Base-by-base conservation (phyloP, 345 rosid species). In the Rhodamnia rubescens region DNA sequence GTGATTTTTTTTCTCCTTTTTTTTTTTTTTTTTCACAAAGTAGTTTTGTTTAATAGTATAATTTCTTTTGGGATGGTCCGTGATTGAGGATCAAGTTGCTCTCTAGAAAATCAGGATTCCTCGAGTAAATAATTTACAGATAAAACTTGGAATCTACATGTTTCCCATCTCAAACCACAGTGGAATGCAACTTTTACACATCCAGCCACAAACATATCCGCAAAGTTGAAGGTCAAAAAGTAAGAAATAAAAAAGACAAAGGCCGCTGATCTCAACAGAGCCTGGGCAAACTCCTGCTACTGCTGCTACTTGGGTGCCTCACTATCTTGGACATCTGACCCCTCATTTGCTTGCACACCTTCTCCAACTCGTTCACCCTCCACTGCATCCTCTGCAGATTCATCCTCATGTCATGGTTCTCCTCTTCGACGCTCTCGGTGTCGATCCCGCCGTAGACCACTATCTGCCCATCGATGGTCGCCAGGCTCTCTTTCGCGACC, bases 331-430 rank as follows among this genome's bases (percentile, higher is more conserved):
- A 88, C 89, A 93, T 87, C 83, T 91, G 93, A 80, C 92, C 92
- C 90, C 91, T 92, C 92, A 91, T 94, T 47, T 90, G 92, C 87
- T 84, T 89, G n/a, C 93, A 92, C 27, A 86, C 90, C 53, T 90
- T 90, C 91, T 94, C 95, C 91, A 94, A 89, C 86, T 92, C 91
- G 44, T 85, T 83, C 69, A 90, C 93, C 81, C 91, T 92, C 91
- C 89, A 88, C 53, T 89, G 89, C 94, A 94, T 89, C 86, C 61
- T 92, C 82, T 88, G 86, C 50, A 92, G 54, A 85, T 89, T 91
- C 14, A 86, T 50, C 75, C 85, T 89, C 89, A 88, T 78, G 21
- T 85, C 89, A 57, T 88, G 89, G 53, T 85, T 88, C 84, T 90
- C 91, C 22, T 85, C 89, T 27, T 87, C 61, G 74, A 83, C 53